phyloP scores from a whole-genome alignment of 176 grass and related monocot genomes.

The Carex pumila region DNA sequence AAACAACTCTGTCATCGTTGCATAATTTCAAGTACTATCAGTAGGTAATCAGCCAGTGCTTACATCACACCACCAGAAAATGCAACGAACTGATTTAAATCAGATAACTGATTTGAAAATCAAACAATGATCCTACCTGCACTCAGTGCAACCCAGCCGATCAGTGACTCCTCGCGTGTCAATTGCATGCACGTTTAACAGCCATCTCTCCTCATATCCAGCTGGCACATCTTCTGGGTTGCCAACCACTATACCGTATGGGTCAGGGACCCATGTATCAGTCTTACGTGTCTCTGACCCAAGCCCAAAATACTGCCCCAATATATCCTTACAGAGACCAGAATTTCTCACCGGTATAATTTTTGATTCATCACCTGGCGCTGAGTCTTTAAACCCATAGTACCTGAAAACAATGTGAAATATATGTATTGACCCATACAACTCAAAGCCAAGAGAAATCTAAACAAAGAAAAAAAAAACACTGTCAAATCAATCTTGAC shows the following conservation, averaged over 20 bases:
- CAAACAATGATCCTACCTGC: constrained; percentile 26
- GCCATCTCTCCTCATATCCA: constrained; percentile 61
- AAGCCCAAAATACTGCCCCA: constrained; percentile 66
- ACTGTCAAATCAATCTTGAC: neutral
- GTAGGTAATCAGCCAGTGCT: neutral
- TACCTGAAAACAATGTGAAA: constrained; percentile 37
- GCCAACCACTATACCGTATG: constrained; percentile 70
- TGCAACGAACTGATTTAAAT: neutral
- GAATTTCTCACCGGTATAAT: constrained; percentile 27
- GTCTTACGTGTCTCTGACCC: constrained; percentile 87
- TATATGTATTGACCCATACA: neutral
- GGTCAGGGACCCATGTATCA: constrained; percentile 71
- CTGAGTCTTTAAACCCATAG: neutral
- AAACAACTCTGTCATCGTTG: neutral
- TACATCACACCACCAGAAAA: neutral
- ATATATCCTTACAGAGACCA: constrained; percentile 42
- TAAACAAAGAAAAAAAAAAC: neutral
- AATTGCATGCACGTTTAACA: constrained; percentile 70
- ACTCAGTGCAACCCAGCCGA: constrained; percentile 57
- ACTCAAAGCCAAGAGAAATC: neutral
- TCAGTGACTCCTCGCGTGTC: constrained; percentile 56
- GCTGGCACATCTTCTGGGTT: constrained; percentile 29
- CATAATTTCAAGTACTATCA: neutral
- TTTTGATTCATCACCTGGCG: neutral
- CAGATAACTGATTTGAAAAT: neutral